Percentiles rank a stretch among this genome's conserved stretches.
Evolutionary conservation across 495 filamentous ascomycete genomes (phyloP).

Genomic region (Cladorrhinum samala): DNA sequence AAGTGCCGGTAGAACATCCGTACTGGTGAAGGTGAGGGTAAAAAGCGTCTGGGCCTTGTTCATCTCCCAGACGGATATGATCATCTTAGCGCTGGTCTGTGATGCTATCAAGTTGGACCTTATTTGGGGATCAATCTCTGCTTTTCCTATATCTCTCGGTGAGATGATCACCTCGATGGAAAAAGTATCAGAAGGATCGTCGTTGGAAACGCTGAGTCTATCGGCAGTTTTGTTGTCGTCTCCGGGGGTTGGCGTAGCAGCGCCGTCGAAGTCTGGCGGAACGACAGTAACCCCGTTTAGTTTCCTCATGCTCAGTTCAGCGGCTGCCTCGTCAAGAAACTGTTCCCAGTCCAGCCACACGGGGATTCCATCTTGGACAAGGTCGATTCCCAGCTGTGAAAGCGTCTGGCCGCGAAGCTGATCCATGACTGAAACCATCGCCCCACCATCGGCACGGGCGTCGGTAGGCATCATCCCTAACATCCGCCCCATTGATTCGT

Average conservation of each 20-base stretch:
- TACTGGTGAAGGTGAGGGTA: constrained; percentile 58
- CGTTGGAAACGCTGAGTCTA: constrained; percentile 9
- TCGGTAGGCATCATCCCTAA: constrained; percentile 44
- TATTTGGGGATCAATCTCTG: constrained; percentile 18
- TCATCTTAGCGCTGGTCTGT: constrained; percentile 56
- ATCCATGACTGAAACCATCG: constrained; percentile 30
- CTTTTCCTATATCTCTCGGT: constrained; percentile 21
- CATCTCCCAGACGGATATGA: constrained; percentile 58
- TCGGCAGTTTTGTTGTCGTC: constrained; percentile 9
- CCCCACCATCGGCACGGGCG: constrained; percentile 21
- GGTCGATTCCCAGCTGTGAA: constrained; percentile 55
- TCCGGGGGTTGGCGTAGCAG: constrained; percentile 14
- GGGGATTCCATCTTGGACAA: constrained; percentile 51
- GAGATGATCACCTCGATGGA: constrained; percentile 54
- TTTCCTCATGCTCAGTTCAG: constrained; percentile 36
- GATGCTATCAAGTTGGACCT: constrained; percentile 28
- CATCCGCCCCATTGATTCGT: constrained; percentile 63
- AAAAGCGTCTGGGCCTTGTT: constrained; percentile 52
- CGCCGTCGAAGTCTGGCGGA: constrained; percentile 7
- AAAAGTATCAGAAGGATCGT: constrained; percentile 38
- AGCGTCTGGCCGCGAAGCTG: constrained; percentile 51
- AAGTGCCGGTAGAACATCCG: constrained; percentile 27
- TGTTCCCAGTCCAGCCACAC: constrained; percentile 51
- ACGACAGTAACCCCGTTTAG: background rate
- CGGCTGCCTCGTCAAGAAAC: constrained; percentile 46